Percentiles rank a stretch among this genome's conserved stretches.
phyloP scores from a whole-genome alignment of 257 asterid species.

The Solanum corneliomulleri region DNA sequence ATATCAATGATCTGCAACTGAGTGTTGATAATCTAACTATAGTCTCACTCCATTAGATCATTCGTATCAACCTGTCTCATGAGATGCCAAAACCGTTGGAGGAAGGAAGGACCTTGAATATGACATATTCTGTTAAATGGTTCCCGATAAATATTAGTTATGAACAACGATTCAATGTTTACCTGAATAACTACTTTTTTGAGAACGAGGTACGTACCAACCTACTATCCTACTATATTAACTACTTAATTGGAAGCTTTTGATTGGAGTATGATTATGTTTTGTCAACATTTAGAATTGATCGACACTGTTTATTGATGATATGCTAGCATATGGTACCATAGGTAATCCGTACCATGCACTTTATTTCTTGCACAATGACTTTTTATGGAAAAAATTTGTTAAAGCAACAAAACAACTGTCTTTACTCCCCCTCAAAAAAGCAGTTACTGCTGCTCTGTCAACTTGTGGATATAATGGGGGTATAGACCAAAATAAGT shows the following conservation, averaged over 20 bases:
- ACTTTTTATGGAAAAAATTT: background rate
- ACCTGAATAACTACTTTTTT: constrained; percentile 59
- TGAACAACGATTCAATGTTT: constrained; percentile 60
- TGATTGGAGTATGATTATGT: background rate
- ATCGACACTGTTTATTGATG: background rate
- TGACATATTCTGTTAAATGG: constrained; percentile 78
- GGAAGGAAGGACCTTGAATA: constrained; percentile 44
- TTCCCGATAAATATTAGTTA: constrained; percentile 38
- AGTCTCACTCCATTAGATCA: constrained; percentile 21
- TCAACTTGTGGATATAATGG: background rate
- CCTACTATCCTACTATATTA: background rate
- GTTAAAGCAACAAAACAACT: too few species aligned
- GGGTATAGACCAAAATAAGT: background rate
- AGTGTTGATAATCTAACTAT: background rate
- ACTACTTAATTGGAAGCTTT: background rate
- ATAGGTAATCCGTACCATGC: background rate
- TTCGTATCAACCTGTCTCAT: constrained; percentile 45
- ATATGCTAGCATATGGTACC: background rate
- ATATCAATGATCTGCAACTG: background rate
- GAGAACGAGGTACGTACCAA: constrained; percentile 50
- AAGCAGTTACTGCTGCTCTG: background rate
- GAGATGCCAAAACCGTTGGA: constrained; percentile 42
- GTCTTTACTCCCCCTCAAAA: background rate
- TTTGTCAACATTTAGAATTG: background rate
- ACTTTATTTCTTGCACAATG: background rate